Base-by-base conservation (phyloP, 2,329 filamentous ascomycete genomes). In the Claviceps spartinae region DNA sequence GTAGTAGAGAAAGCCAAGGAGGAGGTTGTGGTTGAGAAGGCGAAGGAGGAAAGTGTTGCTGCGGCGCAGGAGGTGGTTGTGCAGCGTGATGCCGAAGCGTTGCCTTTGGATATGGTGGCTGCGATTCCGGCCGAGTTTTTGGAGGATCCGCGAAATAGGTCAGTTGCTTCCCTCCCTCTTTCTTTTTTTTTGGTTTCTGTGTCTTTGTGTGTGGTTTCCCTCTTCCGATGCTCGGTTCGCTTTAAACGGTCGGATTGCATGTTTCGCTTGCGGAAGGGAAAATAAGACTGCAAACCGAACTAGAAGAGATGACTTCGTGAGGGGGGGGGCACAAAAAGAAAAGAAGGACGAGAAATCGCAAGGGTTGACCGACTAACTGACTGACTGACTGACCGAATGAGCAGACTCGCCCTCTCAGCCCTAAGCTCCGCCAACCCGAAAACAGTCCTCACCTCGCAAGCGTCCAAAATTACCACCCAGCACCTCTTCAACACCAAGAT, bases 401-500 rank as follows among this genome's bases (percentile, higher is more conserved):
- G 26, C 51, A 86, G 86, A 55, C 81, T 94, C 14, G 88, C 87
- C 5, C 75, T 93, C 37, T 81, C 83, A 1, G 86, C 86, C 2
- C 72, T 94, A 48, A 83, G 79, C 63, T 74, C 77, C 9, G 81
- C 83, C 57, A 76, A 86, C 55, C 82, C 86, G 6, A 76, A 76
- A 53, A 68, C 78, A 11, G 74, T 89, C 45, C 75, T 95, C 44
- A 75, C 77, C 51, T 84, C 82, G 42, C 78, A 78, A 8, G 69
- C 79, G 0, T 72, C 83, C 30, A 70, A 78, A 51, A 78, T 88
- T 54, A 69, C 76, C 42, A 85, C 93, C 63, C 83, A 81, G 51
- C 88, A 95, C 52, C 77, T 85, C 55, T 95, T 89, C 80, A 94
- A 90, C 63, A 69, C 89, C 65, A 82, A 81, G 65, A 89, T 95